These are phyloP conservation scores for Medicago ruthenica DNA, from an alignment of 306 rosid genomes.

Conservation along the genomic window DNA sequence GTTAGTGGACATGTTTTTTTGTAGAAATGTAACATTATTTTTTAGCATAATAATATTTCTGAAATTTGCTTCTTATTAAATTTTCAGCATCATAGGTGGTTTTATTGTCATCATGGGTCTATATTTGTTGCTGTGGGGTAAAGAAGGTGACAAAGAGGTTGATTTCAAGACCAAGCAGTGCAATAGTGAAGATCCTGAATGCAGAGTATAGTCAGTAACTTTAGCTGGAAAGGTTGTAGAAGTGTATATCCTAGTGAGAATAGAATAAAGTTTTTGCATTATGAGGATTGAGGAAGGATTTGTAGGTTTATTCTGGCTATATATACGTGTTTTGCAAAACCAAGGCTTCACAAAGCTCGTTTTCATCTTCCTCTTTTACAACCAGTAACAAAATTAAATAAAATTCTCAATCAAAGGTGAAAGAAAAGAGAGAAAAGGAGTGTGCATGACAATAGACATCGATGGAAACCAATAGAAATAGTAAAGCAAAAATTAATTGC, in stretches of 20 bases:
- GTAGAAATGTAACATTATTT: neutral
- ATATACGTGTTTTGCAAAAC: neutral
- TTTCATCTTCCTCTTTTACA: neutral
- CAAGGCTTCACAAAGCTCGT: neutral
- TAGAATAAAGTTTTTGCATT: neutral
- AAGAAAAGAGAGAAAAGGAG: no score
- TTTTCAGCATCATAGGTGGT: constrained; percentile 65
- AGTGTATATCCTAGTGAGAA: constrained; percentile 1
- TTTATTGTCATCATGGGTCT: constrained; percentile 65
- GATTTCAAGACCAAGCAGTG: constrained; percentile 40
- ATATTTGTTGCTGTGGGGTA: constrained; percentile 83
- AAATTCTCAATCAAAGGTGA: no score
- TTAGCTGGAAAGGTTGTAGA: neutral
- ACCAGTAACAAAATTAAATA: neutral
- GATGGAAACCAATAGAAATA: no score
- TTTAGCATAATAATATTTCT: neutral
- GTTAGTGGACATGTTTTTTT: neutral
- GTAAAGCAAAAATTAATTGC: no score
- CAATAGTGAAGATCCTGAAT: constrained; percentile 40
- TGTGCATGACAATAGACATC: no score
- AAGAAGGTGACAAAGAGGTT: constrained; percentile 59
- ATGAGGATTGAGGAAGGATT: neutral
- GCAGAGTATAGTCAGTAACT: constrained; percentile 1
- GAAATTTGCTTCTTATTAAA: neutral
- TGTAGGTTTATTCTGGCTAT: neutral